A percentile compares a stretch with the other conserved stretches of the same genome.
Evolutionary conservation across 1,284 basidiomycete species (phyloP).

Genomic region (Mycena sp.): DNA sequence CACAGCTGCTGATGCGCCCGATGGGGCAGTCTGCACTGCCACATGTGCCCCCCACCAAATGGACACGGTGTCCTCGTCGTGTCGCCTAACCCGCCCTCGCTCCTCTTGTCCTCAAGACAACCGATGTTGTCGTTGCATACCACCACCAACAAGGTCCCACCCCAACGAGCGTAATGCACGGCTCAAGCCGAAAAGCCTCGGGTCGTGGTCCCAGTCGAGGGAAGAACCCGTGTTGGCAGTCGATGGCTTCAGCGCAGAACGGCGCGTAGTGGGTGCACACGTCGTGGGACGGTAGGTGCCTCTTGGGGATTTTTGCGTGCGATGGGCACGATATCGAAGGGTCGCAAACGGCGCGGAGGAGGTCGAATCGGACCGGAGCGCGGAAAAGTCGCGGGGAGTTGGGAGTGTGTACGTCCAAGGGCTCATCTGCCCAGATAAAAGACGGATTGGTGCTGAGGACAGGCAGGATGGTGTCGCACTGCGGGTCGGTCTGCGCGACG

Average conservation of each 20-base stretch:
- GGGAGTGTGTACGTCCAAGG: background rate
- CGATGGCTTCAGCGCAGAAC: background rate
- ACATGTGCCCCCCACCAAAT: too few species aligned
- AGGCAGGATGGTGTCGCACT: background rate
- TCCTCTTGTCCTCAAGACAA: background rate
- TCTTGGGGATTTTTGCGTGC: slow-evolving; percentile 1
- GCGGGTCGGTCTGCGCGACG: slow-evolving; percentile 1
- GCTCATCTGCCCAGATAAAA: background rate
- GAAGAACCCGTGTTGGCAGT: too few species aligned
- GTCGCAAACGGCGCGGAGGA: background rate
- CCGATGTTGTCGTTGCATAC: background rate
- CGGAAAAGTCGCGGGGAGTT: background rate
- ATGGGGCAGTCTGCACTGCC: too few species aligned
- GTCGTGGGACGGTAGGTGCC: background rate
- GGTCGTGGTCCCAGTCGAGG: slow-evolving; percentile 6
- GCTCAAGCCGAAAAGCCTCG: slow-evolving; percentile 2
- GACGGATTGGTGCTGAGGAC: too few species aligned
- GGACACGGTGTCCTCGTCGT: too few species aligned
- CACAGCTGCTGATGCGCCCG: too few species aligned
- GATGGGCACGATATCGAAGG: background rate
- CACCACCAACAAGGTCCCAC: background rate
- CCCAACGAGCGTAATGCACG: slow-evolving; percentile 4
- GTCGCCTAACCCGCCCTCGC: slow-evolving; percentile 4
- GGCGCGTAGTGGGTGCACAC: background rate
- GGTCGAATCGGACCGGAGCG: background rate